phyloP scores from a whole-genome alignment of 192 early-diverging fungal species.

The Coemansia sp. region DNA sequence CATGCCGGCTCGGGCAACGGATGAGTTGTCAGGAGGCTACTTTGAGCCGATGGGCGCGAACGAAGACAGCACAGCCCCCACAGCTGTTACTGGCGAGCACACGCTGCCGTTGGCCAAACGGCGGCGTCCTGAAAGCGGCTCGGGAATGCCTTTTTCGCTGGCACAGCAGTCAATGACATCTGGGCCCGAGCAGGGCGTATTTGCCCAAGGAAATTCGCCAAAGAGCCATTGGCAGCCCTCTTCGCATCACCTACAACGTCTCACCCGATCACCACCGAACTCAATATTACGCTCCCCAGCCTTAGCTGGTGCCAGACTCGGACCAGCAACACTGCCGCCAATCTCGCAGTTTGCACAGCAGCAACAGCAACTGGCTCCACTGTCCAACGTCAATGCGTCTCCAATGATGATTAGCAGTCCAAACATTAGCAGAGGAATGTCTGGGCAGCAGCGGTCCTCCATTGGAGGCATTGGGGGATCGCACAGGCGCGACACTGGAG shows the following conservation, averaged over 20 bases:
- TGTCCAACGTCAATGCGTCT: not conserved
- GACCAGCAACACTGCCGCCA: slow-evolving; percentile 8
- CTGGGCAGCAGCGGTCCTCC: slow-evolving; percentile 4
- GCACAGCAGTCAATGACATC: not conserved
- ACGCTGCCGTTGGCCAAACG: not conserved
- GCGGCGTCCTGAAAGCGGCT: not conserved
- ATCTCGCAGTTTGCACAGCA: slow-evolving; percentile 29
- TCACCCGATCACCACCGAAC: slow-evolving; percentile 20
- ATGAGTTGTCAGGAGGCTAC: slow-evolving; percentile 16
- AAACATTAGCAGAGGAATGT: slow-evolving; percentile 1
- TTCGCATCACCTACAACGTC: slow-evolving; percentile 8
- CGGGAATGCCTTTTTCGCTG: not conserved
- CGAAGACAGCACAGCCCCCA: not conserved
- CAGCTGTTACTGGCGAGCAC: too few relatives aligned
- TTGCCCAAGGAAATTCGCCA: not conserved
- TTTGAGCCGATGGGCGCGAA: not conserved
- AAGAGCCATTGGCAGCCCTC: not conserved
- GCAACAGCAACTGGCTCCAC: not conserved
- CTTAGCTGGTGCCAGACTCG: not conserved
- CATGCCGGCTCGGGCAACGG: slow-evolving; percentile 23
- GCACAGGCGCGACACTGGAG: slow-evolving; percentile 7
- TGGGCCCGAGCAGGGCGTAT: slow-evolving; percentile 1
- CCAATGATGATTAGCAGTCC: slow-evolving; percentile 20
- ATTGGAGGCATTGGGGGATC: not conserved
- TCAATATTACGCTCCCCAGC: slow-evolving; percentile 17